These are phyloP conservation scores for Rugosomyces carneus DNA, from an alignment of 1,284 basidiomycete genomes.

Conservation along the genomic window DNA sequence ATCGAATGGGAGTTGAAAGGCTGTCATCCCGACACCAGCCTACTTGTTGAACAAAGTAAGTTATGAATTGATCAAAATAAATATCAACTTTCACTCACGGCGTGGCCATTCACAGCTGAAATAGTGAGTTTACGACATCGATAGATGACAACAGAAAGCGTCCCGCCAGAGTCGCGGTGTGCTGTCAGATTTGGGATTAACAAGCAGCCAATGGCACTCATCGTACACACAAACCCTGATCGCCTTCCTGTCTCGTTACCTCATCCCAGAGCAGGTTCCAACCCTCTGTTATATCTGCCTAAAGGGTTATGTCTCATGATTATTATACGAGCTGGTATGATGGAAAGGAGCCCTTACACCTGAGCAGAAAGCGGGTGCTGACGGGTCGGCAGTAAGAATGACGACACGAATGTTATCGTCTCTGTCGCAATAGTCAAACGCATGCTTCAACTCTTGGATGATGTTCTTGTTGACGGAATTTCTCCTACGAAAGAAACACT, in stretches of 20 bases:
- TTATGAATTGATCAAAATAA: background rate
- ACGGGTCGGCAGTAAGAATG: conserved; percentile 44
- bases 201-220: background rate
- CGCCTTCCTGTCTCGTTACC: conserved; percentile 37
- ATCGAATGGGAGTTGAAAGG: conserved; percentile 50
- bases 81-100: conserved; percentile 32
- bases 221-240: conserved; percentile 29
- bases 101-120: conserved; percentile 51
- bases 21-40: conserved; percentile 50
- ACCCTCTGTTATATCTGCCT: conserved; percentile 45
- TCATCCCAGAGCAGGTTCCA: conserved; percentile 33
- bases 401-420: conserved; percentile 49
- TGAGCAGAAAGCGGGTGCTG: conserved; percentile 47
- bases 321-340: background rate
- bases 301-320: conserved; percentile 1
- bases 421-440: conserved; percentile 40
- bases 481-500: conserved; percentile 27
- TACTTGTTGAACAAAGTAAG: conserved; percentile 19
- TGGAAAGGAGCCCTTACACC: conserved; percentile 32
- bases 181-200: conserved; percentile 24
- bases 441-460: conserved; percentile 33
- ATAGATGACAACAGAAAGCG: conserved; percentile 40
- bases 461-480: conserved; percentile 37
- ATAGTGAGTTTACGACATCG: conserved; percentile 54
- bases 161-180: conserved; percentile 44